Evolutionary conservation across 2,329 filamentous ascomycete genomes (phyloP).

Genomic region (Ophiostoma quercus): DNA sequence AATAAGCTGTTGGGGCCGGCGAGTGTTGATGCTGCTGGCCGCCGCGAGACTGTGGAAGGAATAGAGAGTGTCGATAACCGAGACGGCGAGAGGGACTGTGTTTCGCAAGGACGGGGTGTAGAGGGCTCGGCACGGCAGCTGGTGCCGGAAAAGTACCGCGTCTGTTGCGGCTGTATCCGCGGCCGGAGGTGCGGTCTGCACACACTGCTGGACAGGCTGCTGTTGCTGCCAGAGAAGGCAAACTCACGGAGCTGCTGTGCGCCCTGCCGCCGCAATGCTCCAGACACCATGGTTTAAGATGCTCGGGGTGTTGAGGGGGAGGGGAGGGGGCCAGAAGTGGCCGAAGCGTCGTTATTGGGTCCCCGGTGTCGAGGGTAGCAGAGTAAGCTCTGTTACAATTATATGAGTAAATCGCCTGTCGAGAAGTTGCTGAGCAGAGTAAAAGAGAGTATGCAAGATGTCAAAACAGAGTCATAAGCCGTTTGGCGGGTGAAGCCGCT

Average conservation of each 20-base stretch:
- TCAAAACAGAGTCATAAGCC: background rate
- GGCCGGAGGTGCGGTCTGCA: slow-evolving; percentile 4
- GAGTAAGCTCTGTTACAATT: background rate
- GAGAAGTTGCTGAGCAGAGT: background rate
- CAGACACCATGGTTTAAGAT: slow-evolving; percentile 23
- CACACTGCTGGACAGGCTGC: slow-evolving; percentile 12
- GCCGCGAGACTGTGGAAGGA: slow-evolving; percentile 1
- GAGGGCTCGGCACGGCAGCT: background rate
- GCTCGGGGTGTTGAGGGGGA: background rate
- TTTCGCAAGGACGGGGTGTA: background rate
- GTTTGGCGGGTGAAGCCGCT: slow-evolving; percentile 18
- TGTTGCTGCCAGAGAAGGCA: slow-evolving; percentile 17
- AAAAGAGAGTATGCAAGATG: background rate
- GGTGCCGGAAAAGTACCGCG: slow-evolving; percentile 9
- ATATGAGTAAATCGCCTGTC: background rate
- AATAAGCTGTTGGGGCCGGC: slow-evolving; percentile 17
- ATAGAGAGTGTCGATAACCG: background rate
- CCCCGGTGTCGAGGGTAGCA: slow-evolving; percentile 1
- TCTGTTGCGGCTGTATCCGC: slow-evolving; percentile 18
- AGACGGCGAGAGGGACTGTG: background rate
- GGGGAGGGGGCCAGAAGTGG: slow-evolving; percentile 4
- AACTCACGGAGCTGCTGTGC: slow-evolving; percentile 26
- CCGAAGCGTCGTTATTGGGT: slow-evolving; percentile 7
- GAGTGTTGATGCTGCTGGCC: background rate
- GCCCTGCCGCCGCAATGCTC: slow-evolving; percentile 26